phyloP scores from a whole-genome alignment of 495 filamentous ascomycete genomes.

The Choiromyces venosus region DNA sequence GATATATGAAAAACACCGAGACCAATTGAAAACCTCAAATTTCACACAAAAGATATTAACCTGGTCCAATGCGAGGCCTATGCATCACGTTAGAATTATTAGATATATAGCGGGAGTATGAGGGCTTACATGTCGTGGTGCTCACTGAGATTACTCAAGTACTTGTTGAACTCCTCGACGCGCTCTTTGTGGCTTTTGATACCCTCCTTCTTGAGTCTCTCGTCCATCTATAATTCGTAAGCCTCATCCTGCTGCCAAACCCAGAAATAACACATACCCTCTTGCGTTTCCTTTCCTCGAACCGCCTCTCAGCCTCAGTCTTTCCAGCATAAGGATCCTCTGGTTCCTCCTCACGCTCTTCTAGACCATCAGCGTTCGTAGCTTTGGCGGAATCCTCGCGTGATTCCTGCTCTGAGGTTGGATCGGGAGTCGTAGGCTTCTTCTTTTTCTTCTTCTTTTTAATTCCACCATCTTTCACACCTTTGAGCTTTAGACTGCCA shows the following conservation, averaged over 20 bases:
- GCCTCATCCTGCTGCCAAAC: constrained; percentile 1
- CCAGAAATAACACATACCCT: constrained; percentile 55
- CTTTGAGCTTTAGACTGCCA: constrained; percentile 39
- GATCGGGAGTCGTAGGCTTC: constrained; percentile 7
- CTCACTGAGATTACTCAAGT: constrained; percentile 83
- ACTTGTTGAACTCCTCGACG: constrained; percentile 92
- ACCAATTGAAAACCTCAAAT: constrained; percentile 8
- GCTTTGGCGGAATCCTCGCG: constrained; percentile 1
- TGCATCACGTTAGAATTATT: constrained; percentile 19
- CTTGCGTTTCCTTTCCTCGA: constrained; percentile 73
- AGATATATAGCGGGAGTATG: not conserved
- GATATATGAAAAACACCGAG: constrained; percentile 16
- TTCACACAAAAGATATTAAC: constrained; percentile 30
- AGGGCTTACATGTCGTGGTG: constrained; percentile 80
- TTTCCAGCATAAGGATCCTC: constrained; percentile 49
- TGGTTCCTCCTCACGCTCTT: constrained; percentile 18
- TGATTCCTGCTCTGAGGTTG: constrained; percentile 2
- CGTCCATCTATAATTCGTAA: constrained; percentile 50
- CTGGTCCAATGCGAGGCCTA: constrained; percentile 43
- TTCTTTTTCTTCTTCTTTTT: constrained; percentile 41
- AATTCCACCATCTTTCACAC: constrained; percentile 30
- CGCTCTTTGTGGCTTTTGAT: constrained; percentile 95
- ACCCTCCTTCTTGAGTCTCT: constrained; percentile 69
- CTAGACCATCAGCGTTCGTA: not conserved
- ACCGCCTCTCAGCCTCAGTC: constrained; percentile 76